phyloP scores from a whole-genome alignment of 352 stramenopile species.

The Globisporangium viniferum region DNA sequence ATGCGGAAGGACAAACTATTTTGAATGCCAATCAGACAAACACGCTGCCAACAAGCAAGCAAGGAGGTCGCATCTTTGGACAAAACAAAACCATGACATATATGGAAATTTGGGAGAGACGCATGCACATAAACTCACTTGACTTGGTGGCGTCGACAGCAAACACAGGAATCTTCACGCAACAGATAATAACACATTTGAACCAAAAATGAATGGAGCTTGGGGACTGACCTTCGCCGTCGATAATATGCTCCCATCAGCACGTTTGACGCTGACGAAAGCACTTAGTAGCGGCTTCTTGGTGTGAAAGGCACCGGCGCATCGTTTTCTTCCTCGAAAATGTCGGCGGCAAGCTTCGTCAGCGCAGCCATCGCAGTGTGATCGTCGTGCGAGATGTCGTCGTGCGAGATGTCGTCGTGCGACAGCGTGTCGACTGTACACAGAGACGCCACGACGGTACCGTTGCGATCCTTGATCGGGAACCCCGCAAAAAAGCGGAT shows the following conservation, averaged over 20 bases:
- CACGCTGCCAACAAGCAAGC: too few species aligned
- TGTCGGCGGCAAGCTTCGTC: slow-evolving; percentile 52
- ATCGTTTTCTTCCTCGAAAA: slow-evolving; percentile 24
- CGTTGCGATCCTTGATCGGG: slow-evolving; percentile 33
- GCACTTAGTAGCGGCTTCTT: slow-evolving; percentile 13
- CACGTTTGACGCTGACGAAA: background rate
- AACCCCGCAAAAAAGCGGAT: slow-evolving; percentile 59
- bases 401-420: too few species aligned
- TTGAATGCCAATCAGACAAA: too few species aligned
- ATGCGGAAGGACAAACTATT: too few species aligned
- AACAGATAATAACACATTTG: background rate
- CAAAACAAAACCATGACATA: too few species aligned
- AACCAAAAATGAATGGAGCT: slow-evolving; percentile 5
- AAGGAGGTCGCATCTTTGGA: too few species aligned
- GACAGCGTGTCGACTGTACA: slow-evolving; percentile 36
- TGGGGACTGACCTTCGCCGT: background rate
- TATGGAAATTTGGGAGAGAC: background rate
- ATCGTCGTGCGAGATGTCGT: slow-evolving; percentile 38
- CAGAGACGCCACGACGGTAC: slow-evolving; percentile 31
- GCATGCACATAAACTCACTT: background rate
- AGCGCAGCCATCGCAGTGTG: slow-evolving; percentile 42
- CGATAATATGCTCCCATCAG: background rate
- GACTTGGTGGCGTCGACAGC: background rate
- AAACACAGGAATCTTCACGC: background rate
- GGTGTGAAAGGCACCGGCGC: slow-evolving; percentile 17